Percentiles rank a stretch among this genome's conserved stretches.
Conservation (phyloP, 2,329 filamentous ascomycete genomes). For the Colletotrichum orchidophilum region DNA sequence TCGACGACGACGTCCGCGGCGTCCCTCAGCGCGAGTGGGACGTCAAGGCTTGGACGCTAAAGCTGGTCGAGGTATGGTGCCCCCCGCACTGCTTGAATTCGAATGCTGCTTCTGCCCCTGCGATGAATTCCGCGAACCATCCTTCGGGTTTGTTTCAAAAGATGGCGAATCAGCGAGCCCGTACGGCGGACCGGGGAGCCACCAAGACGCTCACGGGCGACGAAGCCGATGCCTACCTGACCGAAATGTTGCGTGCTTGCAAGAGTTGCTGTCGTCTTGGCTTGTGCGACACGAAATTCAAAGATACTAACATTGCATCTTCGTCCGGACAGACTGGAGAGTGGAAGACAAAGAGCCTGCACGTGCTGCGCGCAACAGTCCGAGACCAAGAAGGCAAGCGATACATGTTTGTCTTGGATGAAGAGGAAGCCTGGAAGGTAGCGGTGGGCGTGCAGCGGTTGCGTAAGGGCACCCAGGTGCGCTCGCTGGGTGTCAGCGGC, state of each 20-base stretch:
- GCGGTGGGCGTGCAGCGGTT: slow-evolving; percentile 68
- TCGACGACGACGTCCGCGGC: slow-evolving; percentile 92
- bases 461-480: slow-evolving; percentile 67
- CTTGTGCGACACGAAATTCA: slow-evolving; percentile 55
- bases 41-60: slow-evolving; percentile 97
- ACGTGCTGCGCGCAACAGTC: slow-evolving; percentile 71
- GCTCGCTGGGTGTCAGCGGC: slow-evolving; percentile 66
- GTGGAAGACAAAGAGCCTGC: slow-evolving; percentile 64
- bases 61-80: slow-evolving; percentile 89
- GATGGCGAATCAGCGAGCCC: slow-evolving; percentile 54
- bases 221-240: slow-evolving; percentile 72
- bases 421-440: slow-evolving; percentile 76
- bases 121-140: slow-evolving; percentile 49
- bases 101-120: slow-evolving; percentile 52
- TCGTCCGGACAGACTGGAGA: slow-evolving; percentile 59
- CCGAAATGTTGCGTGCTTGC: slow-evolving; percentile 71
- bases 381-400: slow-evolving; percentile 73
- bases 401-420: slow-evolving; percentile 71
- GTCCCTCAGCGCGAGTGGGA: slow-evolving; percentile 99
- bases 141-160: slow-evolving; percentile 56
- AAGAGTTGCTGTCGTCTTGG: slow-evolving; percentile 70
- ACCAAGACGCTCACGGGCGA: slow-evolving; percentile 66
- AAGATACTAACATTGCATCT: slow-evolving; percentile 52
- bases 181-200: slow-evolving; percentile 58
- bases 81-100: slow-evolving; percentile 68